Evolutionary conservation across 768 basidiomycete species (phyloP).

Genomic region (Roridomyces roridus): DNA sequence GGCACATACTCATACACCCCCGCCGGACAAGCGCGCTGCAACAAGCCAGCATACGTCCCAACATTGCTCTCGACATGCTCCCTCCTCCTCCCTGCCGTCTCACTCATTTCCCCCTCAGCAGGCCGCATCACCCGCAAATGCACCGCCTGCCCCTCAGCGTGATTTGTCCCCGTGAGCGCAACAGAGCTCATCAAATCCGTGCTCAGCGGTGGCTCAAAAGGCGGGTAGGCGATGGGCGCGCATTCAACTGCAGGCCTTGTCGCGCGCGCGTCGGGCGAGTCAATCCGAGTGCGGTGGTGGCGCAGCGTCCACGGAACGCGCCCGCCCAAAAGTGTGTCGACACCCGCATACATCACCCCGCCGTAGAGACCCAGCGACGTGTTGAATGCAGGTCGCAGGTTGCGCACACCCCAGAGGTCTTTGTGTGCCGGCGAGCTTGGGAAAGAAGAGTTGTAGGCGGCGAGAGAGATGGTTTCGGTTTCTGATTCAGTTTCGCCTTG

Average conservation of each 20-base stretch:
- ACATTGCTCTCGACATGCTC: constrained; percentile 81
- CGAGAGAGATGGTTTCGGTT: constrained; percentile 61
- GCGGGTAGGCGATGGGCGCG: constrained; percentile 84
- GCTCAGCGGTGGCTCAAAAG: constrained; percentile 86
- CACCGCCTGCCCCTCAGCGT: constrained; percentile 94
- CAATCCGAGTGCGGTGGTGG: constrained; percentile 41
- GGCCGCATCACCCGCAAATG: constrained; percentile 73
- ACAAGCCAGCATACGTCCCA: constrained; percentile 81
- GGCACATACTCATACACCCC: constrained; percentile 97
- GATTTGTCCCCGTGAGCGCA: constrained; percentile 91
- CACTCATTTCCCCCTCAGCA: constrained; percentile 30
- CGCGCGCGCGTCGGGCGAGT: constrained; percentile 63
- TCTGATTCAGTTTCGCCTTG: neutral
- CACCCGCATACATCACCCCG: constrained; percentile 86
- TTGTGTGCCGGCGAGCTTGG: constrained; percentile 83
- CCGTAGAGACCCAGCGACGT: constrained; percentile 83
- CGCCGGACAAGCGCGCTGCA: constrained; percentile 93
- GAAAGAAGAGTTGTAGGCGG: constrained; percentile 68
- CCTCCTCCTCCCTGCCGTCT: constrained; percentile 51
- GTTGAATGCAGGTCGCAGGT: constrained; percentile 89
- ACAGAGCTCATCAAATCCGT: constrained; percentile 94
- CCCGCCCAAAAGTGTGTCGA: constrained; percentile 88
- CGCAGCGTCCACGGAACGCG: constrained; percentile 92
- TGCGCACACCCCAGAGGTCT: constrained; percentile 90
- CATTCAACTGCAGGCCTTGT: constrained; percentile 73